Conservation (phyloP, 2,329 filamentous ascomycete species). For the Scedosporium apiospermum region DNA sequence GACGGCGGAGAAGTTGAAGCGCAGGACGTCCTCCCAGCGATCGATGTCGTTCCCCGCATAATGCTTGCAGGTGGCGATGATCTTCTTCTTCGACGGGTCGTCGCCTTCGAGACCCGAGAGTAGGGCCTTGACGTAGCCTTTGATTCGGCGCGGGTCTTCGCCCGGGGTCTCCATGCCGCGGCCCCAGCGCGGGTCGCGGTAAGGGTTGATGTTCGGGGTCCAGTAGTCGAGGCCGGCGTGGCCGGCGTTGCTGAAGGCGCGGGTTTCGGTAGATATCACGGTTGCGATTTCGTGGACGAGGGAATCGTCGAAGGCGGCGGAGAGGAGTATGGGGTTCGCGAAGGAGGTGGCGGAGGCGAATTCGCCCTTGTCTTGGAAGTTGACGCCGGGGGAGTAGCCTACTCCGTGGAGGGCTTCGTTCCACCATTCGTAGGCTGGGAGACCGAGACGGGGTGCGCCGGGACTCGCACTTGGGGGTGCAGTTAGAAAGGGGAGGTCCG, state of each 20-base stretch:
- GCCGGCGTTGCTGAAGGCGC: slow-evolving; percentile 55
- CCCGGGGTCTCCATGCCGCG: slow-evolving; percentile 51
- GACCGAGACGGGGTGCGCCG: slow-evolving; percentile 44
- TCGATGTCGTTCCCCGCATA: slow-evolving; percentile 50
- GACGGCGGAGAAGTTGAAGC: slow-evolving; percentile 45
- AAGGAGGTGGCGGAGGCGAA: slow-evolving; percentile 56
- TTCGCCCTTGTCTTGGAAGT: slow-evolving; percentile 30
- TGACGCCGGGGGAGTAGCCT: slow-evolving; percentile 42
- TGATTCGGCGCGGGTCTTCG: slow-evolving; percentile 42
- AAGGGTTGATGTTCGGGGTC: slow-evolving; percentile 61
- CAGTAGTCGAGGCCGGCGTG: slow-evolving; percentile 48
- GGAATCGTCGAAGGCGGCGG: slow-evolving; percentile 54
- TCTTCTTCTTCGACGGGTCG: slow-evolving; percentile 19
- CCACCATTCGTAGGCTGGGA: slow-evolving; percentile 53
- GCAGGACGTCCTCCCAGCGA: slow-evolving; percentile 27
- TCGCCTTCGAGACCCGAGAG: slow-evolving; percentile 41
- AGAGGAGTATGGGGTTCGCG: slow-evolving; percentile 52
- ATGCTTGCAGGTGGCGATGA: slow-evolving; percentile 51
- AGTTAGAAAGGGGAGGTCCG: slow-evolving; percentile 46
- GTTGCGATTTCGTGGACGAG: slow-evolving; percentile 47
- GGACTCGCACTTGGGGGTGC: slow-evolving; percentile 19
- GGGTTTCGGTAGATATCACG: slow-evolving; percentile 48
- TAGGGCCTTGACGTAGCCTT: slow-evolving; percentile 40
- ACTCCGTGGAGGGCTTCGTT: slow-evolving; percentile 55
- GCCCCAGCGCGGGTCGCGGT: slow-evolving; percentile 54